phyloP scores from a whole-genome alignment of 768 basidiomycete species.

The Russula sp. region DNA sequence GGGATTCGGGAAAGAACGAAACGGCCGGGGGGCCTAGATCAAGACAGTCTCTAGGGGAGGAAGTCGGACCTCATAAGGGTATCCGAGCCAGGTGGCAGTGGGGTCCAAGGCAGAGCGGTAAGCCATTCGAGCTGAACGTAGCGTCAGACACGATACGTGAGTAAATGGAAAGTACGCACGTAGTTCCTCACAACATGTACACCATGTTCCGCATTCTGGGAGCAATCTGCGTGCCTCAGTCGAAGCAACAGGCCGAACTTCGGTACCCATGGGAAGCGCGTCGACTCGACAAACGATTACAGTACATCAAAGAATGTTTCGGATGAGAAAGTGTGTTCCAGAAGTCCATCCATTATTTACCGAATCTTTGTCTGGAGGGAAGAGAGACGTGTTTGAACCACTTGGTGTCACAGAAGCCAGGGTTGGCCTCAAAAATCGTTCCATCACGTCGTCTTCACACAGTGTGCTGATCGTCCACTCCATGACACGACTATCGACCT shows the following conservation, averaged over 20 bases:
- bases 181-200: slow-evolving; percentile 84
- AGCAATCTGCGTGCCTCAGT: slow-evolving; percentile 78
- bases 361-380: no score
- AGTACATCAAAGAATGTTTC: no score
- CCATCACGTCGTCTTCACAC: no score
- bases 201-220: slow-evolving; percentile 86
- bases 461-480: no score
- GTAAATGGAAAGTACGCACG: slow-evolving; percentile 44
- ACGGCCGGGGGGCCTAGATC: slow-evolving; percentile 27
- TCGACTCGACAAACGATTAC: slow-evolving; percentile 73
- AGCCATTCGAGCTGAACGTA: slow-evolving; percentile 84
- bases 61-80: slow-evolving; percentile 54
- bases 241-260: slow-evolving; percentile 78
- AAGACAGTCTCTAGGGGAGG: slow-evolving; percentile 44
- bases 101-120: slow-evolving; percentile 80
- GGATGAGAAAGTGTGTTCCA: no score
- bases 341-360: no score
- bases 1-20: slow-evolving; percentile 24
- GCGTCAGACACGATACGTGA: background rate
- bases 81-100: slow-evolving; percentile 39
- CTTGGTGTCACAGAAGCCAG: no score
- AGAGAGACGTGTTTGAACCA: no score
- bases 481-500: no score
- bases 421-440: no score
- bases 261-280: slow-evolving; percentile 65